Percentiles rank a stretch among this genome's conserved stretches.
Evolutionary conservation across 208 protist species (phyloP).

Genomic region (Ichthyophonus hoferi): DNA sequence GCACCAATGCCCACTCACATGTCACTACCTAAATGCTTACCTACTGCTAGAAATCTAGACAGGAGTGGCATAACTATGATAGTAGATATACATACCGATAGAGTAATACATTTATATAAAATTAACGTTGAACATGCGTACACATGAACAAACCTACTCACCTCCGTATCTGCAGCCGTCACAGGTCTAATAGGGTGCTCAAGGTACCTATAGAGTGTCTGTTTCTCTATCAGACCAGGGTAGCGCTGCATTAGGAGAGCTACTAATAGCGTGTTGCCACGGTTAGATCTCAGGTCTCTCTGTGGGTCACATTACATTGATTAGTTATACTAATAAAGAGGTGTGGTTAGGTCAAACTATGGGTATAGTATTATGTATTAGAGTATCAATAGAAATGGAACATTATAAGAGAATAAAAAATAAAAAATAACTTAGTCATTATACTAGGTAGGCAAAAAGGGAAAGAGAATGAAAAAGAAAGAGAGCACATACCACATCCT

Average conservation of each 20-base stretch:
- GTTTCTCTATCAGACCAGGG: no score
- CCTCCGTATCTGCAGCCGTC: no score
- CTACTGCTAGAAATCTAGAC: no score
- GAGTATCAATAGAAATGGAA: not conserved
- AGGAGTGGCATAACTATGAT: no score
- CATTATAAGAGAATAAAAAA: not conserved
- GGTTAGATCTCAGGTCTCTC: slow-evolving; percentile 5
- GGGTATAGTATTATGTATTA: not conserved
- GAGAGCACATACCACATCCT: not conserved
- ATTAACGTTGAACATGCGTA: no score
- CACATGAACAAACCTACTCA: no score
- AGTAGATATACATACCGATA: no score
- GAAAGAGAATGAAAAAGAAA: not conserved
- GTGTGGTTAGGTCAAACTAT: not conserved
- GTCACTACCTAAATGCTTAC: no score
- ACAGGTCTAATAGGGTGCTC: no score
- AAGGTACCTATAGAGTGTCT: no score
- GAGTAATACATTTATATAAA: no score
- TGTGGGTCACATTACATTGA: not conserved
- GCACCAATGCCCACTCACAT: no score
- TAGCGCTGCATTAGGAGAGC: not conserved
- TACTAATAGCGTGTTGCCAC: slow-evolving; percentile 1
- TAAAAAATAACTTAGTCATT: not conserved
- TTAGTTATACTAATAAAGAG: not conserved
- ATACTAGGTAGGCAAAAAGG: not conserved